Evolutionary conservation across 352 stramenopile species (phyloP), one percentile per base, ranked within the genome.

Genomic region (Pythium insidiosum): DNA sequence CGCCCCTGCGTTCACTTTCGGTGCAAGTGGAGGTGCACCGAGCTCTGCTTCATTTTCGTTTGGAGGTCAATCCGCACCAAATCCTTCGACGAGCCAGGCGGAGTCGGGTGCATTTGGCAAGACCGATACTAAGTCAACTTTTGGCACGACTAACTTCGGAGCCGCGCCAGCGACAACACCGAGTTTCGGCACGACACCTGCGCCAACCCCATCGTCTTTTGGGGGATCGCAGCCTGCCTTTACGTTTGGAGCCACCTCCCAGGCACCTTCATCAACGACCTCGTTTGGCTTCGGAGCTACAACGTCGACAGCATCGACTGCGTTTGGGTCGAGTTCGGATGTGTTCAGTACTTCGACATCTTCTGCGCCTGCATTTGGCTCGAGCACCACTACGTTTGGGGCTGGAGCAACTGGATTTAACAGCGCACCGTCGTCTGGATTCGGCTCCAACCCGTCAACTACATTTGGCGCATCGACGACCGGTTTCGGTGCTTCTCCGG

Each of bases 1-100:
- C 28, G 41, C 66, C 24, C 39, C 64, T 6, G 49, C 58, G 19
- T 83, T 87, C 23, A 66, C 54, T 20, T 87, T 89, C 26, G 68
- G 70, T n/a, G 62, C 61, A 28, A 47, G 60, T 19, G 10, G 33
- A 28, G 21, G 26, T 5, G 51, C 52, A 3, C 36, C 38, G 4
- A 68, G 56, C 20, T 53, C 57, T 5, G 26, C 47, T 23, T 53
- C 20, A 51, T 73, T 67, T 26, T 48, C 50, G 12, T 64, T 58
- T 38, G 51, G 46, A 15, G 50, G n/a, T n/a, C n/a, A n/a, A n/a
- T n/a, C n/a, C n/a, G n/a, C n/a, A n/a, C n/a, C n/a, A n/a, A n/a
- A n/a, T n/a, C n/a, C n/a, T n/a, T n/a, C n/a, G n/a, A n/a, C n/a
- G n/a, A n/a, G n/a, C n/a, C n/a, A n/a, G n/a, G 59, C 61, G 33